Evolutionary conservation across 352 stramenopile genomes (phyloP).

Genomic region (Phytophthora ohioensis): DNA sequence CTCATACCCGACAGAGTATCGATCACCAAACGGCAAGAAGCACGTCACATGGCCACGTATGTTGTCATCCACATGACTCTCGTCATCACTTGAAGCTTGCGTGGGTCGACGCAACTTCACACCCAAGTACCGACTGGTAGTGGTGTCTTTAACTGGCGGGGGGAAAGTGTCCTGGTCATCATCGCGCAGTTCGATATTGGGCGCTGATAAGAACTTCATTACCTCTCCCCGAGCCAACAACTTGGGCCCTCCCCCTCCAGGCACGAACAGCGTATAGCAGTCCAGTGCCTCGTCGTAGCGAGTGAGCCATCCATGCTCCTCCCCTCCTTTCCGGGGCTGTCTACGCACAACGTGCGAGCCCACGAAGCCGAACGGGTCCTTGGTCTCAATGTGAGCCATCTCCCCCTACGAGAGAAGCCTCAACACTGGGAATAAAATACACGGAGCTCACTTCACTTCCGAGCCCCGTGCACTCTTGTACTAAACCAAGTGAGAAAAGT

Average conservation of each 20-base stretch:
- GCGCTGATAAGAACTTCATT: conserved; percentile 67
- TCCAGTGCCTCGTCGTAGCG: conserved; percentile 70
- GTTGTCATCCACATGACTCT: conserved; percentile 19
- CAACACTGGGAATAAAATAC: conserved; percentile 8
- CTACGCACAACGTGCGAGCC: conserved; percentile 62
- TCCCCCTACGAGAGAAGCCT: conserved; percentile 11
- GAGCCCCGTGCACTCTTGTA: conserved; percentile 25
- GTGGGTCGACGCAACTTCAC: conserved; percentile 39
- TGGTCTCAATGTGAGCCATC: conserved; percentile 55
- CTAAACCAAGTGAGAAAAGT: conserved; percentile 9
- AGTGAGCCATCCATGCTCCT: conserved; percentile 76
- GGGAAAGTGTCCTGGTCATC: conserved; percentile 58
- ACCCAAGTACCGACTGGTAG: conserved; percentile 62
- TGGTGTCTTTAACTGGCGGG: conserved; percentile 58
- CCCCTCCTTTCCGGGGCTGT: conserved; percentile 23
- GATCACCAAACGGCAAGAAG: conserved; percentile 72
- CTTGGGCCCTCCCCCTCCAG: conserved; percentile 40
- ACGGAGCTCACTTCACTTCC: conserved; percentile 18
- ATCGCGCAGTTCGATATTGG: conserved; percentile 58
- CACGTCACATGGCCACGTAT: conserved; percentile 52
- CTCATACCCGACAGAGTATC: conserved; percentile 61
- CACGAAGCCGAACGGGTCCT: conserved; percentile 74
- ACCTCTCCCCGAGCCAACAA: conserved; percentile 62
- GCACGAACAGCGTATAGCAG: conserved; percentile 74
- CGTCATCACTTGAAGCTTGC: conserved; percentile 17